phyloP scores from a whole-genome alignment of 2,329 filamentous ascomycete species.

The Apiospora pterosperma region DNA sequence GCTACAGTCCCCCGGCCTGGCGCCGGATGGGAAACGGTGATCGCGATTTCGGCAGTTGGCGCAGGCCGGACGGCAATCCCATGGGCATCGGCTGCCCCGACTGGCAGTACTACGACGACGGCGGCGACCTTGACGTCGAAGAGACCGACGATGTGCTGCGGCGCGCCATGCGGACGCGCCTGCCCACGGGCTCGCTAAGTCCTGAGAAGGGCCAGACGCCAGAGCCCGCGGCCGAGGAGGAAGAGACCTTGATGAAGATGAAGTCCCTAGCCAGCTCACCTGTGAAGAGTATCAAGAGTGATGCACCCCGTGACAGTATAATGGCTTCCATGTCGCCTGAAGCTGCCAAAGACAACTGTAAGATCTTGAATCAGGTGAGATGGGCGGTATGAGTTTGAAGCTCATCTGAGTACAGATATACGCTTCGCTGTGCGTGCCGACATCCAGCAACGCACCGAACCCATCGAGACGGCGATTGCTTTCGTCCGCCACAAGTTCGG shows the following conservation, averaged over 20 bases:
- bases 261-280: slow-evolving; percentile 26
- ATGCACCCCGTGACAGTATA: slow-evolving; percentile 21
- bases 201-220: slow-evolving; percentile 52
- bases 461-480: slow-evolving; percentile 69
- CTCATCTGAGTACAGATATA: slow-evolving; percentile 58
- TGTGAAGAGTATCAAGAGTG: slow-evolving; percentile 15
- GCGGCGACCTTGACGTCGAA: slow-evolving; percentile 24
- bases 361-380: slow-evolving; percentile 20
- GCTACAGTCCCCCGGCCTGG: slow-evolving; percentile 60
- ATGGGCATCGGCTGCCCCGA: slow-evolving; percentile 38
- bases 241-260: slow-evolving; percentile 36
- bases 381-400: background rate
- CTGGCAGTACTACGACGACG: slow-evolving; percentile 17
- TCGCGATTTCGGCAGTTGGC: slow-evolving; percentile 59
- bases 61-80: slow-evolving; percentile 47
- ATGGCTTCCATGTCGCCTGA: slow-evolving; percentile 27
- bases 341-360: slow-evolving; percentile 47
- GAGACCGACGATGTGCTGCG: slow-evolving; percentile 42
- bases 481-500: slow-evolving; percentile 59
- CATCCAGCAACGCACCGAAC: slow-evolving; percentile 82
- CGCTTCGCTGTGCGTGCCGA: slow-evolving; percentile 85
- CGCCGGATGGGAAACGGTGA: slow-evolving; percentile 57
- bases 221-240: slow-evolving; percentile 30
- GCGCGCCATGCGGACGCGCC: slow-evolving; percentile 50
- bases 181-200: slow-evolving; percentile 54